Evolutionary conservation across 2,329 filamentous ascomycete species (phyloP).

Genomic region (Paramyrothecium roridum): DNA sequence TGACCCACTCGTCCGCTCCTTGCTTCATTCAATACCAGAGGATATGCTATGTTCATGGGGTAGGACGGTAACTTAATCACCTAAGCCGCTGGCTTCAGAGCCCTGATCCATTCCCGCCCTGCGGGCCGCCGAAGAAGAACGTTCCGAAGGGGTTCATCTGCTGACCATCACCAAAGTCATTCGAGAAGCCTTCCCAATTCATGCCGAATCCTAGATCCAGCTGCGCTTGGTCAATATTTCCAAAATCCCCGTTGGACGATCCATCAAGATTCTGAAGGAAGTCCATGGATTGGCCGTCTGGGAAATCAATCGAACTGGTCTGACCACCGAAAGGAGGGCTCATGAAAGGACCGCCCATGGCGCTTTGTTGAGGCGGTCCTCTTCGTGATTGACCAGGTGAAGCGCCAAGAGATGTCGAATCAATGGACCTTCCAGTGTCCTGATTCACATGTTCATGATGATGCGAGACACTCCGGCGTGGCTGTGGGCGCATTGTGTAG

Average conservation of each 20-base stretch:
- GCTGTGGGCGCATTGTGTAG: constrained; percentile 28
- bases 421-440: constrained; percentile 20
- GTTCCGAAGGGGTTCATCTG: constrained; percentile 68
- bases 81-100: not conserved
- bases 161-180: constrained; percentile 58
- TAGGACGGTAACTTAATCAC: too few relatives aligned
- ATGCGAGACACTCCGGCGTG: constrained; percentile 5
- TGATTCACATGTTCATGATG: constrained; percentile 20
- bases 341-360: constrained; percentile 25
- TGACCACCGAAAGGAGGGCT: constrained; percentile 30
- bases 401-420: constrained; percentile 41
- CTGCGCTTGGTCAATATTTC: constrained; percentile 40
- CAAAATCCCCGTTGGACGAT: constrained; percentile 25
- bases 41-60: too few relatives aligned
- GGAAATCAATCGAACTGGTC: constrained; percentile 31
- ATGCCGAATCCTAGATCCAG: constrained; percentile 66
- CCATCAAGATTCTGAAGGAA: constrained; percentile 46
- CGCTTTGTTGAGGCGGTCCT: constrained; percentile 28
- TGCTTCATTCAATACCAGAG: too few relatives aligned
- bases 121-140: constrained; percentile 66
- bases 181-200: constrained; percentile 60
- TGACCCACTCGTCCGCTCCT: too few relatives aligned
- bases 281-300: constrained; percentile 51
- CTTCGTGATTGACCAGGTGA: constrained; percentile 39
- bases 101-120: constrained; percentile 19